phyloP scores from a whole-genome alignment of 1,139 yeast species.

The Taphrina communis region DNA sequence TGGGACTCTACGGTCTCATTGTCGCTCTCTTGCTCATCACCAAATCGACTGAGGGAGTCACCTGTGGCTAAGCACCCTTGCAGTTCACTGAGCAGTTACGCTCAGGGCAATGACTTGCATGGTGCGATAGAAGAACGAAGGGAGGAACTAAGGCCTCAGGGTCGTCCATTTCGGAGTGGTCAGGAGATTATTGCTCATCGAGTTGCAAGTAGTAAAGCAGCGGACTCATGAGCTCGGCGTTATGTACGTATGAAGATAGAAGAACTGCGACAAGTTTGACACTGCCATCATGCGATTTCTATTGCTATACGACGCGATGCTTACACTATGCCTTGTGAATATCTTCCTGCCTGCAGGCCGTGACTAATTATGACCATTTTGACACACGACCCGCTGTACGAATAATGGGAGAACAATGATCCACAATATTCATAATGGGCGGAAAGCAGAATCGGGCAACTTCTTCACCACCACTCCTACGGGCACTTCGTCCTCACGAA shows the following conservation, averaged over 20 bases:
- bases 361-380: too few relatives aligned
- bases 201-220: background rate
- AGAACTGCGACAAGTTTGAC: slow-evolving; percentile 4
- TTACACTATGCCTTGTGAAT: background rate
- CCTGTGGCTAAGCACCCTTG: slow-evolving; percentile 14
- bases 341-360: background rate
- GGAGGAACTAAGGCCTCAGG: background rate
- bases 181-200: too few relatives aligned
- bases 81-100: background rate
- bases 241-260: slow-evolving; percentile 20
- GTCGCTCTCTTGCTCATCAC: slow-evolving; percentile 94
- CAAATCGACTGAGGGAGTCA: slow-evolving; percentile 75
- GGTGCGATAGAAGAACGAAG: slow-evolving; percentile 4
- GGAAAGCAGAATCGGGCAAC: slow-evolving; percentile 20
- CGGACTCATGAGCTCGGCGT: background rate
- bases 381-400: too few relatives aligned
- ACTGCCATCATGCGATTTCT: background rate
- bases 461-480: slow-evolving; percentile 12
- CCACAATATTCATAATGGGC: background rate
- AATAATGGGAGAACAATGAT: too few relatives aligned
- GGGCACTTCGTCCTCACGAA: slow-evolving; percentile 47
- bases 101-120: background rate
- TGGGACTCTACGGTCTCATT: slow-evolving; percentile 94
- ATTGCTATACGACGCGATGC: background rate
- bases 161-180: too few relatives aligned